These are phyloP conservation scores for Colletotrichum tanaceti DNA, from an alignment of 2,329 filamentous ascomycete species.

Conservation along the genomic window DNA sequence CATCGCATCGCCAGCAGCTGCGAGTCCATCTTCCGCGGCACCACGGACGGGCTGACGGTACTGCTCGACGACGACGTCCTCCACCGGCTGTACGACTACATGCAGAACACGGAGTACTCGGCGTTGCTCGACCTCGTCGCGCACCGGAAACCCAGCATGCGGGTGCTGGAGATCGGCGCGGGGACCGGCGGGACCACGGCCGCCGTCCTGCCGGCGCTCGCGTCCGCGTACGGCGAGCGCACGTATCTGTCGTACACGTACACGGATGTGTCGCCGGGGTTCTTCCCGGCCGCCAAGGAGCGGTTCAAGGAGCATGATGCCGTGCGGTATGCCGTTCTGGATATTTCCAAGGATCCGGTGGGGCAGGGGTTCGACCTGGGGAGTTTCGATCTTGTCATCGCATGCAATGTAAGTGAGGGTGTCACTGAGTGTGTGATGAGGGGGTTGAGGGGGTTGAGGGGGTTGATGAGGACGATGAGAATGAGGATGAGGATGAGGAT, in stretches of 20 bases:
- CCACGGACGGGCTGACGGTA: slow-evolving; percentile 31
- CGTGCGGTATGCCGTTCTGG: slow-evolving; percentile 43
- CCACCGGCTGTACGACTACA: neutral
- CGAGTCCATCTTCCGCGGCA: neutral
- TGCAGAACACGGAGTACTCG: too few species aligned
- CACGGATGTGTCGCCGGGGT: slow-evolving; percentile 47
- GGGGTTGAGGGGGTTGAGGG: too few species aligned
- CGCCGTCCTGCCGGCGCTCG: slow-evolving; percentile 1
- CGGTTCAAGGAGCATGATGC: slow-evolving; percentile 43
- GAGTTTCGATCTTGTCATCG: slow-evolving; percentile 54
- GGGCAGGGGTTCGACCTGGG: slow-evolving; percentile 39
- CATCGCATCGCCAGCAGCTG: neutral
- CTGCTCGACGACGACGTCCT: slow-evolving; percentile 37
- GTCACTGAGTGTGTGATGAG: too few species aligned
- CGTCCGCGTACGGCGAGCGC: neutral
- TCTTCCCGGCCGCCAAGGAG: slow-evolving; percentile 45
- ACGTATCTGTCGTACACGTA: slow-evolving; percentile 44
- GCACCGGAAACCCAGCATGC: too few species aligned
- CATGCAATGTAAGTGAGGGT: slow-evolving; percentile 44
- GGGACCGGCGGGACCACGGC: slow-evolving; percentile 23
- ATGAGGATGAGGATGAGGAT: too few species aligned
- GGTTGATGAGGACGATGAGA: too few species aligned
- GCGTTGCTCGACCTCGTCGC: neutral
- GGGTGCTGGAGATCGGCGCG: slow-evolving; percentile 8
- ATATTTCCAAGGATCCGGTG: slow-evolving; percentile 48